Evolutionary conservation across 495 filamentous ascomycete genomes (phyloP).

Genomic region (Hypoxylon perforatum): DNA sequence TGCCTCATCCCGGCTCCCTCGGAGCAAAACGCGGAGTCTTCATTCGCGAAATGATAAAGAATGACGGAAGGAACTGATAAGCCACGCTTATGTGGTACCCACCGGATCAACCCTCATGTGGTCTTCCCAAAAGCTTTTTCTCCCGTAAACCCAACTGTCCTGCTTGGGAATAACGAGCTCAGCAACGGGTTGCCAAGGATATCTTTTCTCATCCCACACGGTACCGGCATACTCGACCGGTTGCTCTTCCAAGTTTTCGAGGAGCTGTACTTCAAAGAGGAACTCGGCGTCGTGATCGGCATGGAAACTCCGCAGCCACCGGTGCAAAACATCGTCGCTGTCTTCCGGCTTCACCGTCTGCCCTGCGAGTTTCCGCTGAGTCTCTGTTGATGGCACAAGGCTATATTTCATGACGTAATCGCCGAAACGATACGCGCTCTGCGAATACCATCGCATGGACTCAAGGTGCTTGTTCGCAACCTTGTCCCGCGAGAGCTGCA

Average conservation of each 20-base stretch:
- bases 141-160: slow-evolving; percentile 55
- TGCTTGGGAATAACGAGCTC: slow-evolving; percentile 56
- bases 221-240: slow-evolving; percentile 61
- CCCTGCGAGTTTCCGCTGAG: slow-evolving; percentile 50
- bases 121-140: slow-evolving; percentile 60
- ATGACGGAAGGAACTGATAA: background rate
- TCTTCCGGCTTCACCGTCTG: slow-evolving; percentile 53
- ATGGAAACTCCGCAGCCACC: slow-evolving; percentile 57
- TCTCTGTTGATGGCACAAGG: slow-evolving; percentile 54
- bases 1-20: background rate
- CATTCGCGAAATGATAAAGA: too few relatives aligned
- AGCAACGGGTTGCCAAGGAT: slow-evolving; percentile 61
- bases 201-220: slow-evolving; percentile 60
- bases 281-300: slow-evolving; percentile 57
- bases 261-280: slow-evolving; percentile 57
- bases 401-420: slow-evolving; percentile 62
- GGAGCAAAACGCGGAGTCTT: too few relatives aligned
- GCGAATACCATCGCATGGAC: slow-evolving; percentile 59
- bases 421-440: slow-evolving; percentile 61
- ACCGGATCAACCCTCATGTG: slow-evolving; percentile 56
- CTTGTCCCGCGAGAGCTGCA: slow-evolving; percentile 54
- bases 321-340: slow-evolving; percentile 54
- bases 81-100: background rate
- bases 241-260: slow-evolving; percentile 60
- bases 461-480: slow-evolving; percentile 55